Percentiles rank a stretch among this genome's conserved stretches.
These are phyloP conservation scores for Globisporangium polare DNA, from an alignment of 352 stramenopile species.

Conservation along the genomic window DNA sequence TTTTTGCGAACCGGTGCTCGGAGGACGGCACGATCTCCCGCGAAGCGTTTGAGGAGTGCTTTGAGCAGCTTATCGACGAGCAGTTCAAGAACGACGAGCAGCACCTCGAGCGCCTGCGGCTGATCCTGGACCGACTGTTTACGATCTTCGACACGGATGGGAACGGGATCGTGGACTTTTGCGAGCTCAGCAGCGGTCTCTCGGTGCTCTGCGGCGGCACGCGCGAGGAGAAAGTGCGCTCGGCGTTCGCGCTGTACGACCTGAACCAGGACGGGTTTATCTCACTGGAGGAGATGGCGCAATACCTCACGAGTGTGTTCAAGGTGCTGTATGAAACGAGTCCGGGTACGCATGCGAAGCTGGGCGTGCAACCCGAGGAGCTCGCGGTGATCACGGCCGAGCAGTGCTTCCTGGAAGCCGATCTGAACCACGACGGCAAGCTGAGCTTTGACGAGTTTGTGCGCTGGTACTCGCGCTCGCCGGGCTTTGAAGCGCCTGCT, in stretches of 20 bases:
- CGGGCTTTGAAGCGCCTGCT: conserved; percentile 36
- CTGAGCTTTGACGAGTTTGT: conserved; percentile 88
- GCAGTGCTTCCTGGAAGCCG: conserved; percentile 82
- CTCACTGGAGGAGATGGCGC: conserved; percentile 85
- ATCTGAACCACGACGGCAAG: conserved; percentile 75
- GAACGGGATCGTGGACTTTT: conserved; percentile 81
- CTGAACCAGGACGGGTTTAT: conserved; percentile 85
- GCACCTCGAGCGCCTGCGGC: conserved; percentile 50
- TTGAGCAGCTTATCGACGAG: conserved; percentile 79
- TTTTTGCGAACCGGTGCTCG: conserved; percentile 78
- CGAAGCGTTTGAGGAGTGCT: conserved; percentile 80
- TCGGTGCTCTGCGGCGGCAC: conserved; percentile 79
- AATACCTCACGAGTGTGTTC: conserved; percentile 83
- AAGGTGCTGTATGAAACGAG: conserved; percentile 86
- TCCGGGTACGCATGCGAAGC: conserved; percentile 43
- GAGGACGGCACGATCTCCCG: conserved; percentile 78
- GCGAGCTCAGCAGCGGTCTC: conserved; percentile 77
- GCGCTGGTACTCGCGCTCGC: conserved; percentile 71
- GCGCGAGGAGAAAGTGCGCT: conserved; percentile 79
- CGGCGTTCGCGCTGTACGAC: conserved; percentile 86
- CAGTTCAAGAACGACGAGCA: conserved; percentile 71
- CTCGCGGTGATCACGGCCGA: conserved; percentile 76
- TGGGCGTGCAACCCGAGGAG: conserved; percentile 65
- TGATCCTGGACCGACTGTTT: conserved; percentile 80
- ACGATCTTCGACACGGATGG: conserved; percentile 77